Base-by-base conservation (phyloP, 2,329 filamentous ascomycete genomes). In the Whalleya microplaca region DNA sequence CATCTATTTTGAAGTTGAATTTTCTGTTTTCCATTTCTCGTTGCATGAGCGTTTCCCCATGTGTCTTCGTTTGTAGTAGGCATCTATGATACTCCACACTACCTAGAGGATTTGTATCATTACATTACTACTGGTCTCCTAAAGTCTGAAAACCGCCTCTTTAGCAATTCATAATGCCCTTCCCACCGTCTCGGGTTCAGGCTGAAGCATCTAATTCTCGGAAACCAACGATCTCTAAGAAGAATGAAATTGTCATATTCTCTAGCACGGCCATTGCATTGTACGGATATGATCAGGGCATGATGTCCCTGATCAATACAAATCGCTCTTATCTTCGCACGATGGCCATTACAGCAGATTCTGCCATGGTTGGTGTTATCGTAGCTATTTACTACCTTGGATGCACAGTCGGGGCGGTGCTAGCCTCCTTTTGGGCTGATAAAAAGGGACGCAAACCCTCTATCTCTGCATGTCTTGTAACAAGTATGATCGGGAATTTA, bases 341-440 rank as follows among this genome's bases (percentile, higher is more conserved):
- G 27, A 86, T 87, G 83, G 76, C 76, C 46, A 82, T 87, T 37
- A 55, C 64, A 6, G 73, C 74, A 59, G 74, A 79, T 29, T 78
- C 77, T 3, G 76, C 81, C 1, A 64, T 85, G 20, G 82, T 86
- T 37, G 84, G 84, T 51, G 75, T 85, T 53, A 83, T 86, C 51
- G 83, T 87, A 16, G 80, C 81, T 2, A 76, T 86, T 27, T 87
- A 86, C 73, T 87, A 87, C 62, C 78, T 87, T 5, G 83, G 84
- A n/a, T 86, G 83, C 62, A 76, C 83, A 2, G 69, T 81, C 2
- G 84, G 84, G 14, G 81, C 83, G 2, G 78, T 86, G 1, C 61
- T 84, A 19, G 84, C 84, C 59, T 84, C 80, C n/a, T 77, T 73
- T 64, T 71, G 81, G 20, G 81, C 83, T 5, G 83, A 87, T 61